Evolutionary conservation across 805 yeast genomes (phyloP).

Genomic region (Metschnikowia rubicola): DNA sequence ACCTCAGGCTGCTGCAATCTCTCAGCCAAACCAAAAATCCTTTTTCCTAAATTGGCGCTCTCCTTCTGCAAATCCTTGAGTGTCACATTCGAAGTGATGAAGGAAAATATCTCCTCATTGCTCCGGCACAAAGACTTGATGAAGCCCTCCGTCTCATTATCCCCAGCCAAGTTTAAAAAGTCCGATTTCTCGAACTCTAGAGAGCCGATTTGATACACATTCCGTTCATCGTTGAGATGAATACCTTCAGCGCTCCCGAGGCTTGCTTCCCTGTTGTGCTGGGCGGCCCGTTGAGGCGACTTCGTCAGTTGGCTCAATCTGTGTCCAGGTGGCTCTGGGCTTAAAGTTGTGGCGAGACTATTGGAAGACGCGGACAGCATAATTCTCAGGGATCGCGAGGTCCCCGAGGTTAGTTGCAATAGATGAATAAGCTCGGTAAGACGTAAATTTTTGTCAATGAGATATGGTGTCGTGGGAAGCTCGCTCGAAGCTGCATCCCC

Average conservation of each 20-base stretch:
- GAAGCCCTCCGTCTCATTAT: constrained; percentile 55
- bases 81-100: constrained; percentile 41
- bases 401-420: constrained; percentile 26
- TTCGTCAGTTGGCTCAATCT: constrained; percentile 4
- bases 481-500: constrained; percentile 49
- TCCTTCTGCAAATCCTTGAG: constrained; percentile 42
- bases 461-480: constrained; percentile 63
- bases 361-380: constrained; percentile 9
- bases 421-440: constrained; percentile 56
- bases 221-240: constrained; percentile 24
- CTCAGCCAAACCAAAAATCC: constrained; percentile 27
- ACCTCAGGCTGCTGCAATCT: constrained; percentile 32
- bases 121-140: constrained; percentile 39
- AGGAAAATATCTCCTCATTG: constrained; percentile 31
- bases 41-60: constrained; percentile 31
- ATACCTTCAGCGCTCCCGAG: constrained; percentile 20
- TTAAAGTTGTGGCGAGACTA: constrained; percentile 14
- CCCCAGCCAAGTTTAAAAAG: constrained; percentile 31
- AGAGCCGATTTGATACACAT: constrained; percentile 44
- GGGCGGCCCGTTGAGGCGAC: constrained; percentile 1
- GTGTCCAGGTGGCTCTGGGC: constrained; percentile 6
- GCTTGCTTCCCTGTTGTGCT: constrained; percentile 6
- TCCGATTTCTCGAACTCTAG: constrained; percentile 52
- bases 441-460: constrained; percentile 63
- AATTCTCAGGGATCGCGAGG: constrained; percentile 3